Base-by-base conservation (phyloP, 371 early-diverging fungal genomes). In the Dipsacomyces acuminosporus region DNA sequence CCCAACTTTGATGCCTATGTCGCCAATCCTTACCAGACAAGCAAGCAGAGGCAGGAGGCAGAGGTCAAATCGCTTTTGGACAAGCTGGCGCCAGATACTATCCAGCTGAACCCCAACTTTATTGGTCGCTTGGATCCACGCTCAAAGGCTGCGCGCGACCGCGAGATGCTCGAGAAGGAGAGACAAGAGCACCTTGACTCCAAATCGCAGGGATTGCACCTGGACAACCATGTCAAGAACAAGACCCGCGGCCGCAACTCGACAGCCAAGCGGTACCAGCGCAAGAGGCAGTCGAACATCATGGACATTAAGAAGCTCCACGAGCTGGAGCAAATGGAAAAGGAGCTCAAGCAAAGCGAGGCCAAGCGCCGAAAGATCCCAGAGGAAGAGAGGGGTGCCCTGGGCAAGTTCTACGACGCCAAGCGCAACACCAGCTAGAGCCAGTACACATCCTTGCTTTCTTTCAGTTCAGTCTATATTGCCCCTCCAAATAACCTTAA, bases 1-100 rank as follows among this genome's bases (percentile, higher is more conserved):
- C 92, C 98, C 64, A 93, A 93, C 84, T 96, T 89, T 80, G 98
- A 98, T 75, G 80, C 90, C 13, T 66, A 91, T 40, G 96, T 92
- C 69, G 90, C 90, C 53, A 96, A 95, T 77, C 98, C 97, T 30
- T 99, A 83, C 85, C 86, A 91, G 73, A 96, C 92, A 6, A 81
- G 74, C 62, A 87, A 85, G 70, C 94, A 96, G 75, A 80, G 96
- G 57, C 87, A 86, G 73, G 94, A 98, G 69, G 62, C 79, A 48
- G 99, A 98, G 76, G 96, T 99, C 15, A 90, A 89, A 66, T 69
- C 75, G 54, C 77, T 99, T 41, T 70, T 99, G 71, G 97, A 99
- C 63, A 92, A 94, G 78, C 80, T 91, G 49, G 90, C 90, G 50
- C 89, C 93, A 34, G 91, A 91, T 40, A 91, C 89, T 78, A 94